Base-by-base conservation (phyloP, 2,329 filamentous ascomycete genomes). In the Aspergillus fructus region DNA sequence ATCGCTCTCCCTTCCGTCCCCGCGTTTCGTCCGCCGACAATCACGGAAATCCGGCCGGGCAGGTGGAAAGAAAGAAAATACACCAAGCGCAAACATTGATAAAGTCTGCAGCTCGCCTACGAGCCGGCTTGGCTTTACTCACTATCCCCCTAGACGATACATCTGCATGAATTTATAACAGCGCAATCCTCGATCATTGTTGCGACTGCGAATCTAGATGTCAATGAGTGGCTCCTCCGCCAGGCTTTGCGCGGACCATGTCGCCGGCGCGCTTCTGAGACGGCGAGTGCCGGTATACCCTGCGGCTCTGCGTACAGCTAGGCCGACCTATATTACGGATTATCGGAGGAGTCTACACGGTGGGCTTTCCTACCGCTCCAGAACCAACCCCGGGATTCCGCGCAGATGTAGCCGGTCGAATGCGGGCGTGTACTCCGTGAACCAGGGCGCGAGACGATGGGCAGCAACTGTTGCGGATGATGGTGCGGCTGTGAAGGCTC, bases 151-250 rank as follows among this genome's bases (percentile, higher is more conserved):
- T 17, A 48, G 9, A 17, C 15, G 43, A n/a, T 17, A 17, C n/a
- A 46, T 4, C 42, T 49, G 49, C 37, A 45, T 57, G 45, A 13
- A 24, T 19, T 40, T n/a, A 23, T 42, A 43, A 27, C 34, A 23
- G 34, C 12, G 17, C 27, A 30, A 11, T 9, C n/a, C 21, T 23
- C 43, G 40, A 43, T 7, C 34, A n/a, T 37, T 21, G 13, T 46
- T 49, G 27, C 30, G 34, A n/a, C 15, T 30, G 27, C 34, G 19
- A 59, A 59, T 24, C 45, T 41, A 46, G 24, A 41, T 57, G 37
- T 58, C 53, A 65, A 72, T 72, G 68, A 72, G 66, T 51, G 66
- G 66, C 34, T 59, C 69, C n/a, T 66, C 70, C 24, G 64, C 64
- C 42, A 71, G 64, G 53, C 56, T 73, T 24, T 70, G 69, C 60